Percentiles rank a stretch among this genome's conserved stretches.
Conservation (phyloP, 129 eudicot species). For the Flaveria robusta region DNA sequence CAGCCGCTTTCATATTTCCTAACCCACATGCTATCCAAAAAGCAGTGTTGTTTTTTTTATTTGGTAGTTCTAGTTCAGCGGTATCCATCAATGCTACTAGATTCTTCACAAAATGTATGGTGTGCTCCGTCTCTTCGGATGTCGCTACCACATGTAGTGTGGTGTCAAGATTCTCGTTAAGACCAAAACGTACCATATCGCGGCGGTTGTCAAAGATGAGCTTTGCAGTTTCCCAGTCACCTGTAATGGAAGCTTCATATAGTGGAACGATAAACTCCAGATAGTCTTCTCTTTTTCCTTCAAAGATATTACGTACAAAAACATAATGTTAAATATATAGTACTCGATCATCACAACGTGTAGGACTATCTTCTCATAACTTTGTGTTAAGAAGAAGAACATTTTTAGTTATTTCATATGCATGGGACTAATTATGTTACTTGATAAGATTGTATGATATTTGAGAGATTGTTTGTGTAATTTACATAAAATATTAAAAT, state of each 20-base stretch:
- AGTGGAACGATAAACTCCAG: neutral
- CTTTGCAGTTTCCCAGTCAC: slow-evolving; percentile 18
- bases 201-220: slow-evolving; percentile 6
- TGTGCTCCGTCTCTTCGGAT: slow-evolving; percentile 8
- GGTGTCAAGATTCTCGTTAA: slow-evolving; percentile 14
- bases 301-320: neutral
- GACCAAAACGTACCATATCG: slow-evolving; percentile 7
- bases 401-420: too few species aligned
- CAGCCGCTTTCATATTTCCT: slow-evolving; percentile 28
- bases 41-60: slow-evolving; percentile 29
- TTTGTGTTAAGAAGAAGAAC: too few species aligned
- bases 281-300: neutral
- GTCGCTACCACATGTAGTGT: slow-evolving; percentile 15
- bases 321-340: too few species aligned
- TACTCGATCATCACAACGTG: too few species aligned
- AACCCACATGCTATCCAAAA: slow-evolving; percentile 42
- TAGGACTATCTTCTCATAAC: too few species aligned
- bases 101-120: slow-evolving; percentile 29
- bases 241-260: slow-evolving; percentile 12
- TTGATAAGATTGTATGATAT: too few species aligned
- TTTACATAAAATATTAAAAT: too few species aligned
- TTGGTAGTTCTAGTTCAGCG: slow-evolving; percentile 27
- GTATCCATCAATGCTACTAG: slow-evolving; percentile 19
- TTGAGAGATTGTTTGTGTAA: too few species aligned
- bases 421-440: too few species aligned